A percentile compares a stretch with the other conserved stretches of the same genome.
Conservation (phyloP, 768 basidiomycete species). For the Scleroderma bovista region DNA sequence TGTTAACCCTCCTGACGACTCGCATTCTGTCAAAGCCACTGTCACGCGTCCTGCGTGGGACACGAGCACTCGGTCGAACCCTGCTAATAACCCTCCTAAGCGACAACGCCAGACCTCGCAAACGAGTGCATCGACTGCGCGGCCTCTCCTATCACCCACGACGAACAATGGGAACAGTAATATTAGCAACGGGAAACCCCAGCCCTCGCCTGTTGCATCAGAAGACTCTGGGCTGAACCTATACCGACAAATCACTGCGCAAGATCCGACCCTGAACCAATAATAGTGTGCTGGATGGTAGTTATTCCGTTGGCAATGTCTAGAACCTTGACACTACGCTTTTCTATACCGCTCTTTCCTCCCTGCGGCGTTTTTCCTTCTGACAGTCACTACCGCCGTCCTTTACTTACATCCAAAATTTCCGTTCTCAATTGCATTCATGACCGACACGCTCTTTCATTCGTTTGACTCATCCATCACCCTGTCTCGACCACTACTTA, state of each 20-base stretch:
- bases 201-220: slow-evolving; percentile 65
- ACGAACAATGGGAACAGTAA: slow-evolving; percentile 16
- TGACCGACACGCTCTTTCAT: slow-evolving; percentile 26
- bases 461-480: slow-evolving; percentile 5
- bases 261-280: slow-evolving; percentile 62
- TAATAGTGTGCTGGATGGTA: slow-evolving; percentile 11
- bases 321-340: slow-evolving; percentile 19
- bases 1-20: slow-evolving; percentile 57
- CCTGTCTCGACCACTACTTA: slow-evolving; percentile 8
- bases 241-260: slow-evolving; percentile 75
- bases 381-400: slow-evolving; percentile 17
- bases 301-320: slow-evolving; percentile 5
- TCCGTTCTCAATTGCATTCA: slow-evolving; percentile 18
- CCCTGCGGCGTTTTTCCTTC: slow-evolving; percentile 15
- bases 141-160: not conserved
- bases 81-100: slow-evolving; percentile 39
- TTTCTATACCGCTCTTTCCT: slow-evolving; percentile 14
- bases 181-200: slow-evolving; percentile 25
- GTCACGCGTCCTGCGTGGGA: slow-evolving; percentile 76
- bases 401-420: slow-evolving; percentile 16
- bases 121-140: slow-evolving; percentile 51
- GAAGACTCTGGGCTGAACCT: slow-evolving; percentile 77
- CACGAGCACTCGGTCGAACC: slow-evolving; percentile 47
- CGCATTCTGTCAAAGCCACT: slow-evolving; percentile 62
- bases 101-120: slow-evolving; percentile 71